Base-by-base conservation (phyloP, 352 stramenopile species). In the Pythium pyrilobum region DNA sequence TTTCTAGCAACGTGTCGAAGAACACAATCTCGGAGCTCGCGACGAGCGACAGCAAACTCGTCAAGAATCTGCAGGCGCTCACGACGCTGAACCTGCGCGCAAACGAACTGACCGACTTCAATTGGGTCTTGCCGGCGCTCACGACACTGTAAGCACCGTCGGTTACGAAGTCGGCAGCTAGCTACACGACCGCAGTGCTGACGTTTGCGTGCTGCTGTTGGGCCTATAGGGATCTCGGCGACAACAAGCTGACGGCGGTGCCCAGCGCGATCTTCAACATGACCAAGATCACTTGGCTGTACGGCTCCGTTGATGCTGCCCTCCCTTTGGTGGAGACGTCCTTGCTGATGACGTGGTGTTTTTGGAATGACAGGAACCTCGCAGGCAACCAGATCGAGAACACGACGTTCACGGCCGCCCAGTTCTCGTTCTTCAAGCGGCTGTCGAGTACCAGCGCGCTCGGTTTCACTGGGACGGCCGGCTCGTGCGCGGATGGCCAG, bases 251-350 rank as follows among this genome's bases (percentile, higher is more conserved):
- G 24, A 64, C 41, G 38, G 15, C 43, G 36, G 60, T 68, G 42
- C 60, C 60, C 8, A 47, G 50, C 6, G 59, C 46, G 3, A 70
- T 90, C 9, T 90, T 88, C 64, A 80, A 81, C 51, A 87, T 88
- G 74, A 69, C 67, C 11, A 77, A 81, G 50, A 77, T 90, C 55
- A 80, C 68, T 7, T 61, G 69, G n/a, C 46, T 90, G 77, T 87
- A 55, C 48, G 75, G 74, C 5, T n/a, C 20, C 4, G 5, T 15
- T n/a, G 5, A 15, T 5, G 12, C 20, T 39, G 34, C 7, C 34
- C n/a, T n/a, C n/a, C n/a, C n/a, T n/a, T n/a, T 39, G 13, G 6
- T 18, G 16, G 12, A 12, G 34, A 39, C 5, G 24, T 5, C 9
- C 7, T 5, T 16, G 24, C 25, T 18, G 16, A 24, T 18, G 24